A percentile compares a stretch with the other conserved stretches of the same genome.
phyloP scores from a whole-genome alignment of 805 yeast species.

The Cyberlindnera maritima region DNA sequence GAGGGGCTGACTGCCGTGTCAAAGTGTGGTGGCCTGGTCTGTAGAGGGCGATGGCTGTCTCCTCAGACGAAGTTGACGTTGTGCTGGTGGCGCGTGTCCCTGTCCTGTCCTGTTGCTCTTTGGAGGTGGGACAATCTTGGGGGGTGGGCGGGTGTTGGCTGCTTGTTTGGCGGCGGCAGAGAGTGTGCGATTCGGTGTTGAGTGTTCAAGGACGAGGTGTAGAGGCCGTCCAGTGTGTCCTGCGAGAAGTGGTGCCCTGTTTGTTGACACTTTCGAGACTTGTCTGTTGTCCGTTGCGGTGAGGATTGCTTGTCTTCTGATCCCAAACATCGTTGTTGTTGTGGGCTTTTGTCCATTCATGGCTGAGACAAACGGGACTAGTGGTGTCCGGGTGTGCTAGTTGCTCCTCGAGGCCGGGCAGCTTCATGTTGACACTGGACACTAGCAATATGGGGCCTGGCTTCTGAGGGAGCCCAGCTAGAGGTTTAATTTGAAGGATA shows the following conservation, averaged over 20 bases:
- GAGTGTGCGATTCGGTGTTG: neutral
- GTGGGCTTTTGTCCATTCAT: slow-evolving; percentile 5
- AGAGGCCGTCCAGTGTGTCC: neutral
- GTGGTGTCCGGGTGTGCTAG: slow-evolving; percentile 12
- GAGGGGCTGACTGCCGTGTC: no score
- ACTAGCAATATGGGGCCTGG: no score
- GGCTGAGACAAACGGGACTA: slow-evolving; percentile 9
- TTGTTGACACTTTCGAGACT: neutral
- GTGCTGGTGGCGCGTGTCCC: neutral
- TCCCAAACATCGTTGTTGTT: neutral
- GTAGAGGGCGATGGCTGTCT: no score
- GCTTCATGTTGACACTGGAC: no score
- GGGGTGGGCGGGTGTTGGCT: neutral
- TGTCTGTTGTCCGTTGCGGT: neutral
- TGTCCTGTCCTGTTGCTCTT: neutral
- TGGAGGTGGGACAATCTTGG: neutral
- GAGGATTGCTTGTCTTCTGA: slow-evolving; percentile 1
- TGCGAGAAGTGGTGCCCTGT: neutral
- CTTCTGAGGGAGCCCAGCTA: no score
- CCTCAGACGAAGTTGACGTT: neutral
- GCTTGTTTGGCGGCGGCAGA: neutral
- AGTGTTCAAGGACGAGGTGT: neutral
- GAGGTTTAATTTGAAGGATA: no score
- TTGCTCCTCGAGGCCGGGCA: no score
- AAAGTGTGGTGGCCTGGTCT: neutral